Evolutionary conservation across 768 basidiomycete species (phyloP).

Genomic region (Calocera viscosa): DNA sequence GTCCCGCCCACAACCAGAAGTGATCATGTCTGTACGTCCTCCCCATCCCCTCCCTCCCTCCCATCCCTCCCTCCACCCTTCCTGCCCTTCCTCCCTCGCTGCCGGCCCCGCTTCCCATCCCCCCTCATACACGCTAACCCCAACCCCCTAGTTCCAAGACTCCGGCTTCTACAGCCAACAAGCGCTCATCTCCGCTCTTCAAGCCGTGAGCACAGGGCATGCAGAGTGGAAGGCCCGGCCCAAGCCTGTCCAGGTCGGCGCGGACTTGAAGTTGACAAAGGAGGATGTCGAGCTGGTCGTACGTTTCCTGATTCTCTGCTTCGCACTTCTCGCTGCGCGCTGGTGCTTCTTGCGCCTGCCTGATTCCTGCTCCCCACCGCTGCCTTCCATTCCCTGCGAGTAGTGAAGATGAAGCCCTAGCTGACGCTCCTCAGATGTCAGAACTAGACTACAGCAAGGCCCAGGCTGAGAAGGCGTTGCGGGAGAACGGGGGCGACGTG

Average conservation of each 20-base stretch:
- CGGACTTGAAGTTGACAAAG: neutral
- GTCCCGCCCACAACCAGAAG: conserved; percentile 3
- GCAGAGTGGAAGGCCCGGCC: conserved; percentile 3
- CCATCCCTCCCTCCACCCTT: neutral
- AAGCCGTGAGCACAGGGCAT: neutral
- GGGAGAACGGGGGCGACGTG: neutral
- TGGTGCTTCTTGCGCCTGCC: too few species aligned
- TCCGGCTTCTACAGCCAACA: conserved; percentile 4
- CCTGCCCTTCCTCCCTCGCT: neutral
- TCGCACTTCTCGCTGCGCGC: neutral
- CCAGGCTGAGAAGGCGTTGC: neutral
- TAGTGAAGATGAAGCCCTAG: neutral
- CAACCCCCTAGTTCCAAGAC: neutral
- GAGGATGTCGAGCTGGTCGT: conserved; percentile 3
- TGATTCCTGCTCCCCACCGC: neutral
- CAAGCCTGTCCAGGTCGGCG: neutral
- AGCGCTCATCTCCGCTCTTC: neutral
- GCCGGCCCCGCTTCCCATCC: neutral
- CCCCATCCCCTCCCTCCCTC: neutral
- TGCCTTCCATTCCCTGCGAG: neutral
- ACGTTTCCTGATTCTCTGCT: neutral
- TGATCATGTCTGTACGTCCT: conserved; percentile 7
- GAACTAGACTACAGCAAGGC: neutral
- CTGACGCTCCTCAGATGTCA: neutral
- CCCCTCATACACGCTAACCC: neutral